Evolutionary conservation across 192 early-diverging fungal species (phyloP).

Genomic region (Dissophora ornata): DNA sequence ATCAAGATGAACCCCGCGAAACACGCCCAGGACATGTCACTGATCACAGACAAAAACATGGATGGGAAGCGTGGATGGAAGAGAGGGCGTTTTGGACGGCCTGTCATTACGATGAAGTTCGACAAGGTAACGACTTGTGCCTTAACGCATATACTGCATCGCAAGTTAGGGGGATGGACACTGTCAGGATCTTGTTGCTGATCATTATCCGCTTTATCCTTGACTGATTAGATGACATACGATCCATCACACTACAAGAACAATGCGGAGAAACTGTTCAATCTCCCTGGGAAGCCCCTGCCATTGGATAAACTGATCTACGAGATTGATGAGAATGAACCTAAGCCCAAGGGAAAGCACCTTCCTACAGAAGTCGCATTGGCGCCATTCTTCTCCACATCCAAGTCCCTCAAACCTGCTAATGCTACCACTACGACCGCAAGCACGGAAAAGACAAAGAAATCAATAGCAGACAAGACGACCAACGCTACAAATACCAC

Average conservation of each 20-base stretch:
- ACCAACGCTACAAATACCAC: too few species aligned
- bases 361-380: conserved; percentile 33
- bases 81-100: conserved; percentile 75
- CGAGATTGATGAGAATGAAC: conserved; percentile 48
- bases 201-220: too few species aligned
- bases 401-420: background rate
- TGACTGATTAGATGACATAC: conserved; percentile 61
- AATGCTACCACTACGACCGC: background rate
- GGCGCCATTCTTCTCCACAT: conserved; percentile 17
- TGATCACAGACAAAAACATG: conserved; percentile 78
- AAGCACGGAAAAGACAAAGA: background rate
- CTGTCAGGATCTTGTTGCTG: too few species aligned
- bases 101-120: conserved; percentile 75
- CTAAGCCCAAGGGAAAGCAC: conserved; percentile 48
- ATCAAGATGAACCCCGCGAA: conserved; percentile 54
- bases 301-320: conserved; percentile 34
- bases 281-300: conserved; percentile 38
- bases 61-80: conserved; percentile 74
- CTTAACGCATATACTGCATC: too few species aligned
- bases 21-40: conserved; percentile 72
- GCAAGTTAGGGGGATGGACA: too few species aligned
- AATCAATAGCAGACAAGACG: conserved; percentile 1
- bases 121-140: conserved; percentile 59
- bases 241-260: conserved; percentile 78
- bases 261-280: conserved; percentile 68